phyloP scores from a whole-genome alignment of 441 rosid species.

The Bruguiera hainesii region DNA sequence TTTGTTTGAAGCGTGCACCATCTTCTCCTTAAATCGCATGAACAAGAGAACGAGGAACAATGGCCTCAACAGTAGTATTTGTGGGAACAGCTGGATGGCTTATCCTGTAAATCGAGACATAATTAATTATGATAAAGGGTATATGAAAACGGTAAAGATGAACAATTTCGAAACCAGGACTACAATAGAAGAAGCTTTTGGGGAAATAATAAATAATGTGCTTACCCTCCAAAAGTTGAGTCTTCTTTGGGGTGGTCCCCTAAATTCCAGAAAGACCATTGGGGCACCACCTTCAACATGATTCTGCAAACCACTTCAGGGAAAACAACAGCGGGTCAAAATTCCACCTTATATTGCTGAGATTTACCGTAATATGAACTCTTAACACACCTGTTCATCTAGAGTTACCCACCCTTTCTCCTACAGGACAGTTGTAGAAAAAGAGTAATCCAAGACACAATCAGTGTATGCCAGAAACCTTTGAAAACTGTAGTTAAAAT shows the following conservation, averaged over 20 bases:
- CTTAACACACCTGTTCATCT: too few relatives aligned
- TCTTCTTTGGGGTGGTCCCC: constrained; percentile 56
- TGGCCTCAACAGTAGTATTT: constrained; percentile 65
- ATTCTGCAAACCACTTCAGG: constrained; percentile 37
- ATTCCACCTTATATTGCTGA: neutral
- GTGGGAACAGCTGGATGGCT: constrained; percentile 61
- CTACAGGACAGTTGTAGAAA: neutral
- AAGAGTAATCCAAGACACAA: neutral
- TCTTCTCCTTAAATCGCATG: constrained; percentile 67
- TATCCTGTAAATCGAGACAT: constrained; percentile 27
- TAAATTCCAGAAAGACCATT: constrained; percentile 47
- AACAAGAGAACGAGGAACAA: constrained; percentile 64
- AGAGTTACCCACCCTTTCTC: neutral
- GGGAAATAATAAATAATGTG: constrained; percentile 3
- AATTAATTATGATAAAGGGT: constrained; percentile 3
- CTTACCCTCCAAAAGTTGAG: constrained; percentile 57
- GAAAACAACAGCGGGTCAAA: constrained; percentile 14
- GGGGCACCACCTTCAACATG: constrained; percentile 36
- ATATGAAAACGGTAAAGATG: neutral
- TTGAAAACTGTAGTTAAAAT: neutral
- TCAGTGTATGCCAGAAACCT: neutral
- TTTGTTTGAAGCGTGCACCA: constrained; percentile 66
- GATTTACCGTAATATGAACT: too few relatives aligned
- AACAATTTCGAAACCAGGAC: constrained; percentile 10
- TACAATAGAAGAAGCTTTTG: neutral